Evolutionary conservation across 305 asterid genomes (phyloP), one percentile per base, ranked within the genome.

Genomic region (Plantago coronopus): DNA sequence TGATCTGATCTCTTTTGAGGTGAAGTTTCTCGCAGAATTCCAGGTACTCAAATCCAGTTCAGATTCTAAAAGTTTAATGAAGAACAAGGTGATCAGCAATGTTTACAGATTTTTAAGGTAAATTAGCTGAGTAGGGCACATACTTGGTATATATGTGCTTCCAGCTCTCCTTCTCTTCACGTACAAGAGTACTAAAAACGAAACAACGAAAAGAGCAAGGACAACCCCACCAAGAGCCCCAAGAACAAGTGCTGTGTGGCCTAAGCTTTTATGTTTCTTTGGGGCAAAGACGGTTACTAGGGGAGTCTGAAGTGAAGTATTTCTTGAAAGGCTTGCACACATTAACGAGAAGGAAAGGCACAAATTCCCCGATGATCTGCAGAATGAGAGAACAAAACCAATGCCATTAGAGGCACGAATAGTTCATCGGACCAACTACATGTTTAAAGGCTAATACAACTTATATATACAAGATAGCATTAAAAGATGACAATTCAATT

Each of bases 291-390:
- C 54, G 0, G 98, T 86, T 44, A 91, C 90, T 78, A 81, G 90
- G 66, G 98, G 98, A 59, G 74, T 65, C 77, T 84, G 83, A 16
- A 88, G 80, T 12, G 84, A 77, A 61, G 84, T 48, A 61, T 74
- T 79, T 71, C 73, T 76, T 23, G 89, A 77, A 68, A 65, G 68
- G 7, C 68, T 77, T 7, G 69, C 74, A 81, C 98, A 91, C 73
- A 77, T 69, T 59, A 76, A 63, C 38, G 94, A 69, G 89, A 88
- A 91, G 47, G 91, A 69, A 64, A 91, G 89, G 76, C 98, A 91
- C 65, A 81, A 23, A 73, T 91, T 91, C 67, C 98, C 98, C 1
- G 93, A 77, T 56, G 95, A 66, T 78, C 98, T 91, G 85, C 73
- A 47, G 20, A 63, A 57, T 2, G 7, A 48, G 34, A 47, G 20